Conservation (phyloP, 495 filamentous ascomycete genomes). For the Penicillium malachiteum region DNA sequence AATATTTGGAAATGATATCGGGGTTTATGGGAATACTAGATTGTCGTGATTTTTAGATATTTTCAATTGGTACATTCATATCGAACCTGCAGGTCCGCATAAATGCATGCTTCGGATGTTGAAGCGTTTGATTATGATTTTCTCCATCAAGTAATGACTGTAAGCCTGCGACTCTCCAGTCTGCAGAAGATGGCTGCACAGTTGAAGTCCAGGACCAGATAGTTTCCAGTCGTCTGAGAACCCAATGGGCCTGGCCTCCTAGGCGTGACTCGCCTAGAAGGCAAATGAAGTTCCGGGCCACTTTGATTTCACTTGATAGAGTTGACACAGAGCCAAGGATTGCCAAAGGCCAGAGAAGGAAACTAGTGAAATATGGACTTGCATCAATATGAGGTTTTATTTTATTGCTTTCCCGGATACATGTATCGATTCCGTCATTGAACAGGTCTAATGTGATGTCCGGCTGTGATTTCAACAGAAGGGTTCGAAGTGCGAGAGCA, state of each 20-base stretch:
- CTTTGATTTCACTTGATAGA: neutral
- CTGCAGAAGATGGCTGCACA: too few species aligned
- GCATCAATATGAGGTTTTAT: neutral
- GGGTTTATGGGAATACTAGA: too few species aligned
- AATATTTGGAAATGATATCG: neutral
- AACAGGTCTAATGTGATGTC: neutral
- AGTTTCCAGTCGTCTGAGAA: conserved; percentile 4
- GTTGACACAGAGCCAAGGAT: conserved; percentile 6
- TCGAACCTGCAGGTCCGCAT: too few species aligned
- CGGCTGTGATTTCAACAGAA: conserved; percentile 11
- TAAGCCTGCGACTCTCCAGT: neutral
- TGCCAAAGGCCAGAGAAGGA: conserved; percentile 12
- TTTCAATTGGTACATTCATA: too few species aligned
- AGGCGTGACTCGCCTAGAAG: neutral
- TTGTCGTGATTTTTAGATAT: too few species aligned
- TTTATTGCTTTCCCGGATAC: neutral
- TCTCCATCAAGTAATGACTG: conserved; percentile 10
- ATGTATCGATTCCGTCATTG: neutral
- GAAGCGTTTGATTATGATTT: neutral
- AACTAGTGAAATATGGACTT: conserved; percentile 6
- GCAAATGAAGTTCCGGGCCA: neutral
- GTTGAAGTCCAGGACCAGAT: conserved; percentile 1
- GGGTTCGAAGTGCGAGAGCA: neutral
- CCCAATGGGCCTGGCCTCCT: conserved; percentile 12
- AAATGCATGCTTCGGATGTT: neutral